A percentile compares a stretch with the other conserved stretches of the same genome.
phyloP scores from a whole-genome alignment of 2,329 filamentous ascomycete species.

The Aspergillus sp. region DNA sequence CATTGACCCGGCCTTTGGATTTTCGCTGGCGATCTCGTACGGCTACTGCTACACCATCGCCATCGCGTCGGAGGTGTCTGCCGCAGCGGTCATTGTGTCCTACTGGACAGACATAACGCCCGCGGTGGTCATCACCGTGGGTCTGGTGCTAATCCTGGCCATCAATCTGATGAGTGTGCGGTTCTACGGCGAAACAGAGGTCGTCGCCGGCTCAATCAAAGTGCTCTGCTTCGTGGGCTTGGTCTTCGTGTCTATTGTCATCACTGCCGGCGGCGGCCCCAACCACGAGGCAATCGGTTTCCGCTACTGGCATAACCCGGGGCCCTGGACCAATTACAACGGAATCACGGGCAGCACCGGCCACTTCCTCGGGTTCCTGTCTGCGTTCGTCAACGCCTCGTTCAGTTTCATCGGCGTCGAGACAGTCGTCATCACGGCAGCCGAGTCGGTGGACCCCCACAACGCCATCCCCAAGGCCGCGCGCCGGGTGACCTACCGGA shows the following conservation, averaged over 20 bases:
- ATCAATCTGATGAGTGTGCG: constrained; percentile 32
- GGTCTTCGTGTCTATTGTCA: constrained; percentile 30
- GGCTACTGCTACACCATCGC: constrained; percentile 84
- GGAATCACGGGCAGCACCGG: constrained; percentile 31
- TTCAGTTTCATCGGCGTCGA: constrained; percentile 44
- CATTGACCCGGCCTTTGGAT: constrained; percentile 85
- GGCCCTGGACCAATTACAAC: constrained; percentile 31
- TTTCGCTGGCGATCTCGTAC: constrained; percentile 72
- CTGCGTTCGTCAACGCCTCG: constrained; percentile 40
- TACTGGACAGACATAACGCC: constrained; percentile 70
- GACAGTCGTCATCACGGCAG: constrained; percentile 39
- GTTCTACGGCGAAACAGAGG: constrained; percentile 33
- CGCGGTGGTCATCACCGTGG: constrained; percentile 65
- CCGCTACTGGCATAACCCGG: constrained; percentile 34
- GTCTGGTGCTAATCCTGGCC: constrained; percentile 26
- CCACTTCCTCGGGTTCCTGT: constrained; percentile 34
- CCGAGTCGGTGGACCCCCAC: constrained; percentile 39
- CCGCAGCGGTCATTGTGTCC: constrained; percentile 77
- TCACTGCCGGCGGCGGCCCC: constrained; percentile 32
- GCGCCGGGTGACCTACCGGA: constrained; percentile 39
- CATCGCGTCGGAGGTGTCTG: constrained; percentile 73
- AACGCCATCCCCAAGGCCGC: constrained; percentile 41
- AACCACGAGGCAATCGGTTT: constrained; percentile 31
- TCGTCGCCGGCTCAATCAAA: constrained; percentile 30
- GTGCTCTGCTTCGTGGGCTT: constrained; percentile 30